These are phyloP conservation scores for Tephrocybe sp. DNA, from an alignment of 768 basidiomycete genomes.

Conservation along the genomic window DNA sequence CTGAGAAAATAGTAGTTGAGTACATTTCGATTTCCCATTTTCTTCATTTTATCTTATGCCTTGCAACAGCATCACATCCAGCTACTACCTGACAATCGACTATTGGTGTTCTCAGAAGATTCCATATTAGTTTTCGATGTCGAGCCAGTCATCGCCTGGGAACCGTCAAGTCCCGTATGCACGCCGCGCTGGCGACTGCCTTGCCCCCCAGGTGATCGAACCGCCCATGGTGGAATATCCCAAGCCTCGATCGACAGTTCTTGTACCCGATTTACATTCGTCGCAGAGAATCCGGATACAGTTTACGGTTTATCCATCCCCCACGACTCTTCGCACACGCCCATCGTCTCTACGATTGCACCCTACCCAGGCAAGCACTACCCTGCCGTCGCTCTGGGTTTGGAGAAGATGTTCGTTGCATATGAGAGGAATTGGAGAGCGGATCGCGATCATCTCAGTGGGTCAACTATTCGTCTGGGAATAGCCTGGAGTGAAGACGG, in stretches of 20 bases:
- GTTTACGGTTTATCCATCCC: conserved; percentile 2
- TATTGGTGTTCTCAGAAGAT: conserved; percentile 3
- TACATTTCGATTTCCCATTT: background rate
- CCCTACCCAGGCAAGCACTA: conserved; percentile 4
- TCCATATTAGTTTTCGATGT: conserved; percentile 2
- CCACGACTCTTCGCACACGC: background rate
- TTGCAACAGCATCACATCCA: conserved; percentile 3
- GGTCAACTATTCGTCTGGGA: background rate
- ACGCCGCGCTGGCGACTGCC: background rate
- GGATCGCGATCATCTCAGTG: conserved; percentile 6
- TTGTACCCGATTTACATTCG: conserved; percentile 4
- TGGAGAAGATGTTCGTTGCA: conserved; percentile 9
- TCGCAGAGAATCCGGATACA: conserved; percentile 1
- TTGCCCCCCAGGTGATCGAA: background rate
- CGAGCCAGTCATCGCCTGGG: background rate
- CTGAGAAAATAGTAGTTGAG: conserved; percentile 1
- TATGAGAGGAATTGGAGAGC: conserved; percentile 6
- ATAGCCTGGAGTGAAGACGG: background rate
- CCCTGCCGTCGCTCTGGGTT: conserved; percentile 3
- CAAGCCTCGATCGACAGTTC: background rate
- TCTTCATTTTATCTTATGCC: background rate
- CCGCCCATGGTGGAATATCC: conserved; percentile 6
- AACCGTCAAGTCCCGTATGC: too few species aligned
- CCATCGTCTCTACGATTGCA: background rate
- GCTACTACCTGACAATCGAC: conserved; percentile 3